phyloP scores from a whole-genome alignment of 2,329 filamentous ascomycete species.

The Monilinia polystroma region DNA sequence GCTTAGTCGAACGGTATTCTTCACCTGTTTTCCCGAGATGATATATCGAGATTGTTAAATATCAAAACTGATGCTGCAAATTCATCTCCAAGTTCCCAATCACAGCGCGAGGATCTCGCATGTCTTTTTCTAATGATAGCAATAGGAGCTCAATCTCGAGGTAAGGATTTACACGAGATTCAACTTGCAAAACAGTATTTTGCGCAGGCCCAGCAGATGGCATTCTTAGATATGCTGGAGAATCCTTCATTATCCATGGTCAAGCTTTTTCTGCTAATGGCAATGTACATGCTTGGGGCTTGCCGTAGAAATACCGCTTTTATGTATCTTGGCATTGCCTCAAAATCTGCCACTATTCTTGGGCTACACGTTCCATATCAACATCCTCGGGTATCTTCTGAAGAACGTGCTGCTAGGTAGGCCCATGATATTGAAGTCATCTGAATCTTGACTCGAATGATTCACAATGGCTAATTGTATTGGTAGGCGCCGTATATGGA shows the following conservation, averaged over 20 bases:
- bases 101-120: constrained; percentile 11
- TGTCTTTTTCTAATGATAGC: constrained; percentile 17
- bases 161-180: background rate
- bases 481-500: constrained; percentile 14
- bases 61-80: constrained; percentile 4
- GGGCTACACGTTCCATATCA: constrained; percentile 13
- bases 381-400: background rate
- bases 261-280: constrained; percentile 11
- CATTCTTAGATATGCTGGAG: constrained; percentile 11
- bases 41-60: constrained; percentile 8
- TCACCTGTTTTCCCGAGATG: constrained; percentile 9
- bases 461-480: background rate
- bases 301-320: constrained; percentile 14
- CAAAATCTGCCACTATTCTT: constrained; percentile 17
- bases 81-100: background rate
- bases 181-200: constrained; percentile 15
- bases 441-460: background rate
- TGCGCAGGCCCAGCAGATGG: constrained; percentile 15
- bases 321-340: constrained; percentile 17
- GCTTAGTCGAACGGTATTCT: constrained; percentile 13
- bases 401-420: constrained; percentile 13
- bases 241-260: constrained; percentile 14
- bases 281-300: constrained; percentile 17
- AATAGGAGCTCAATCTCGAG: constrained; percentile 19
- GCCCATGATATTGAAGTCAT: background rate